Conservation (phyloP, 163 green algal genomes). For the Chlorella variabilis region DNA sequence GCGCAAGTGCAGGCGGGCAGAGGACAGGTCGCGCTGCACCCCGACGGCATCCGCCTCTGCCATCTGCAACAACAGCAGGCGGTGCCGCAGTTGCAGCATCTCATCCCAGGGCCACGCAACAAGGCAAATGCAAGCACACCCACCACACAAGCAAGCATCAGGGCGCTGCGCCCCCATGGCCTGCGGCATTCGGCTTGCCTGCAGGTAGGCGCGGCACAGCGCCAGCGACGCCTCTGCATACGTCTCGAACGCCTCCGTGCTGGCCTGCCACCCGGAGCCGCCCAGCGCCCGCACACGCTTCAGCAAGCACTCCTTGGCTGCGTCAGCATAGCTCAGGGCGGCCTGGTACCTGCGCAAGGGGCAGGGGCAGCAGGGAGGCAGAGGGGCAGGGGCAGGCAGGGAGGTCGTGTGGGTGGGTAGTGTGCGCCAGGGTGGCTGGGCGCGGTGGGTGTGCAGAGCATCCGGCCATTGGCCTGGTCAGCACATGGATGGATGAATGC, state of each 20-base stretch:
- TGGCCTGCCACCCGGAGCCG: constrained; percentile 51
- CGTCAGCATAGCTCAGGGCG: constrained; percentile 45
- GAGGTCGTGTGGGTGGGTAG: too few species aligned
- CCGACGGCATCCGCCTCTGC: constrained; percentile 3
- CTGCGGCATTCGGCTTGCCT: too few species aligned
- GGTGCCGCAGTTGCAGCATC: background rate
- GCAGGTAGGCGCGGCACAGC: constrained; percentile 40
- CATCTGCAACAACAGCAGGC: background rate
- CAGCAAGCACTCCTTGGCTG: constrained; percentile 68
- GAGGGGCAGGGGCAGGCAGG: background rate
- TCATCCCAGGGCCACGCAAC: background rate
- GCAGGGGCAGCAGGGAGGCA: constrained; percentile 1
- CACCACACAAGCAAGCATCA: constrained; percentile 22
- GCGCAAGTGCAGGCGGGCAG: constrained; percentile 73
- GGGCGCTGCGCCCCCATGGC: too few species aligned
- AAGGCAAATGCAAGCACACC: background rate
- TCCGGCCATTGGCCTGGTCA: too few species aligned
- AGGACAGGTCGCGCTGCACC: constrained; percentile 59
- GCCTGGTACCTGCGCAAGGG: constrained; percentile 53
- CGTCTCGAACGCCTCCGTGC: constrained; percentile 44
- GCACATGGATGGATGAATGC: background rate
- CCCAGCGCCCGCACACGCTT: constrained; percentile 71
- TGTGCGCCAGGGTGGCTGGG: background rate
- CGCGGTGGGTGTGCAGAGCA: too few species aligned
- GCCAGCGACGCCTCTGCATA: constrained; percentile 54